Conservation (phyloP, 208 protist genomes). For the Phytomonas serpens region DNA sequence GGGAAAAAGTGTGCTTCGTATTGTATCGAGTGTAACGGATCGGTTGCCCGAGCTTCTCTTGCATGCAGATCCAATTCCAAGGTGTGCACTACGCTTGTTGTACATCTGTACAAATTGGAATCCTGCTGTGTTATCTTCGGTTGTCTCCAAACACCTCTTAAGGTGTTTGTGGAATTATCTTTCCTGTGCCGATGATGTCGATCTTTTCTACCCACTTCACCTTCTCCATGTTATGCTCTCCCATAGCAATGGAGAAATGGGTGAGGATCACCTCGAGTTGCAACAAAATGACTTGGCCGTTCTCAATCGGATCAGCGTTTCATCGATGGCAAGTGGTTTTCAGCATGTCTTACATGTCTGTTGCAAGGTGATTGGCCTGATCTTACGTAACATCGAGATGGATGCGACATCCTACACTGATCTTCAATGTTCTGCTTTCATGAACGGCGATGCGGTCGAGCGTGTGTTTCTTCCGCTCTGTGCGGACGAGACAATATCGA, state of each 20-base stretch:
- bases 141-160: slow-evolving; percentile 29
- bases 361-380: slow-evolving; percentile 26
- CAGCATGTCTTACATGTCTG: slow-evolving; percentile 14
- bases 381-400: slow-evolving; percentile 29
- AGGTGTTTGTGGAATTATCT: slow-evolving; percentile 27
- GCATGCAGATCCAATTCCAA: slow-evolving; percentile 73
- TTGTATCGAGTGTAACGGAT: slow-evolving; percentile 27
- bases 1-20: slow-evolving; percentile 15
- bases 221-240: slow-evolving; percentile 22
- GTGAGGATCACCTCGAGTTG: neutral
- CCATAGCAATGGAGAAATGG: neutral
- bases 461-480: slow-evolving; percentile 50
- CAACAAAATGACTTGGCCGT: neutral
- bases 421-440: slow-evolving; percentile 28
- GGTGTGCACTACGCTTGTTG: slow-evolving; percentile 79
- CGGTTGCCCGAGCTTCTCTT: slow-evolving; percentile 50
- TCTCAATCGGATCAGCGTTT: neutral
- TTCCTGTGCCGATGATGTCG: slow-evolving; percentile 23
- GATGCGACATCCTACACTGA: slow-evolving; percentile 25
- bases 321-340: neutral
- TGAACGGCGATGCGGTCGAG: slow-evolving; percentile 25
- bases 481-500: slow-evolving; percentile 7
- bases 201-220: slow-evolving; percentile 36
- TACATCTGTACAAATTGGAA: slow-evolving; percentile 49
- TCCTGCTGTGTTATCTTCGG: slow-evolving; percentile 21